Conservation (phyloP, 1,284 basidiomycete species). For the Omphalotus olearius region DNA sequence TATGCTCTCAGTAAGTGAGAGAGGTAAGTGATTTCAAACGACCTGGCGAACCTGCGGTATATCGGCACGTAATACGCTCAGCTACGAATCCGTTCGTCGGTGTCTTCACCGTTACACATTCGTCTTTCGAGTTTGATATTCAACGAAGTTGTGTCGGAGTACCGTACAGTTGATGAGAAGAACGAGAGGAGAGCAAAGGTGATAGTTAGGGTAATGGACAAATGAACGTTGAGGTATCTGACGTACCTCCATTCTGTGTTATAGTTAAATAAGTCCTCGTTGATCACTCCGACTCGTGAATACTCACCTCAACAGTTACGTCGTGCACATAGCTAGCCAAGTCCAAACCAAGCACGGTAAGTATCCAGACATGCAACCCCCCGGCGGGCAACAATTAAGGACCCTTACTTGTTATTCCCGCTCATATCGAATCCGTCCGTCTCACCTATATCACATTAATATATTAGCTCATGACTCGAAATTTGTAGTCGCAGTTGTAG, state of each 20-base stretch:
- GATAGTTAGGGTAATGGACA: too few relatives aligned
- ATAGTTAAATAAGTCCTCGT: too few relatives aligned
- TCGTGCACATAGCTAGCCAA: constrained; percentile 16
- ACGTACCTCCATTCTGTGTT: constrained; percentile 7
- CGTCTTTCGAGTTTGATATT: not conserved
- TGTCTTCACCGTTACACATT: constrained; percentile 22
- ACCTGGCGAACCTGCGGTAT: constrained; percentile 14
- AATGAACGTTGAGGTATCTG: too few relatives aligned
- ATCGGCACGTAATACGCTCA: constrained; percentile 18
- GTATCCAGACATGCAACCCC: too few relatives aligned
- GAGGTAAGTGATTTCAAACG: too few relatives aligned
- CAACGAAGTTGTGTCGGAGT: not conserved
- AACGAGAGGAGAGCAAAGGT: too few relatives aligned
- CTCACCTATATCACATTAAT: not conserved
- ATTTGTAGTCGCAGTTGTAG: not conserved
- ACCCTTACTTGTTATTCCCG: constrained; percentile 16
- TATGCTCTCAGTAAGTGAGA: too few relatives aligned
- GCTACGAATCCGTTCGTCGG: constrained; percentile 22
- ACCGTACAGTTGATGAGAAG: not conserved
- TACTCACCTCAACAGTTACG: constrained; percentile 19
- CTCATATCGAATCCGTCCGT: constrained; percentile 10
- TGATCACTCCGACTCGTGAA: too few relatives aligned
- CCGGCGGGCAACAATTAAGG: too few relatives aligned
- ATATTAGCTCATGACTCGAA: too few relatives aligned
- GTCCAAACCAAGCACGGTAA: too few relatives aligned